Evolutionary conservation across 2,329 filamentous ascomycete genomes (phyloP).

Genomic region (Ophiostoma montium): DNA sequence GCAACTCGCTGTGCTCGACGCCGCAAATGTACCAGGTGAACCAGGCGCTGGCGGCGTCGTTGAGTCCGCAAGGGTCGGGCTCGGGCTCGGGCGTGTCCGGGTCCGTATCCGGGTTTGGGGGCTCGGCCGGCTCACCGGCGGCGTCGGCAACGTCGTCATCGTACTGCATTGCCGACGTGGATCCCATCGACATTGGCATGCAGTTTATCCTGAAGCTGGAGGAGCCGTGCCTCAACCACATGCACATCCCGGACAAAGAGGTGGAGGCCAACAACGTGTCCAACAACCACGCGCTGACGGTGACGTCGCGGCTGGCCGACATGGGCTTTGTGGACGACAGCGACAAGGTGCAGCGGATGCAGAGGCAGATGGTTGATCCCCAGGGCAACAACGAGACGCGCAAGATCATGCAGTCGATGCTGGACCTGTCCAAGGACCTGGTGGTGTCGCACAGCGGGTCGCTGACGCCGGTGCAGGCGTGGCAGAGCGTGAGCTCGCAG

Average conservation of each 20-base stretch:
- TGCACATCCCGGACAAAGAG: not conserved
- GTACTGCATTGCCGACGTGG: conserved; percentile 2
- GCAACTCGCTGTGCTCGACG: not conserved
- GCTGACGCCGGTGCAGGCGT: conserved; percentile 9
- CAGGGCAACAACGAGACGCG: not conserved
- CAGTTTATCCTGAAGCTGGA: conserved; percentile 9
- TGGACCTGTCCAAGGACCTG: conserved; percentile 4
- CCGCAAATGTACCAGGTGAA: not conserved
- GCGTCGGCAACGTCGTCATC: not conserved
- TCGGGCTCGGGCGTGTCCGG: not conserved
- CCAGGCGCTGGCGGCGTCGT: not conserved
- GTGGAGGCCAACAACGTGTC: not conserved
- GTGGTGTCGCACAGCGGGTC: not conserved
- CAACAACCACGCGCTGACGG: conserved; percentile 6
- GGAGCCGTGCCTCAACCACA: conserved; percentile 7
- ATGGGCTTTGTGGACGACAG: not conserved
- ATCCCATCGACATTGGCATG: conserved; percentile 8
- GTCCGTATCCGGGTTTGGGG: not conserved
- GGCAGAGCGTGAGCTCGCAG: conserved; percentile 3
- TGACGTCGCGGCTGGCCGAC: not conserved
- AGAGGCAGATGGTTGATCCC: too few relatives aligned
- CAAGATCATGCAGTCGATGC: not conserved
- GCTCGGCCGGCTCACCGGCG: not conserved
- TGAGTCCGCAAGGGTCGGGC: not conserved
- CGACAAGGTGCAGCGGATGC: not conserved